These are phyloP conservation scores for Chiua virens DNA, from an alignment of 768 basidiomycete genomes.

Conservation along the genomic window DNA sequence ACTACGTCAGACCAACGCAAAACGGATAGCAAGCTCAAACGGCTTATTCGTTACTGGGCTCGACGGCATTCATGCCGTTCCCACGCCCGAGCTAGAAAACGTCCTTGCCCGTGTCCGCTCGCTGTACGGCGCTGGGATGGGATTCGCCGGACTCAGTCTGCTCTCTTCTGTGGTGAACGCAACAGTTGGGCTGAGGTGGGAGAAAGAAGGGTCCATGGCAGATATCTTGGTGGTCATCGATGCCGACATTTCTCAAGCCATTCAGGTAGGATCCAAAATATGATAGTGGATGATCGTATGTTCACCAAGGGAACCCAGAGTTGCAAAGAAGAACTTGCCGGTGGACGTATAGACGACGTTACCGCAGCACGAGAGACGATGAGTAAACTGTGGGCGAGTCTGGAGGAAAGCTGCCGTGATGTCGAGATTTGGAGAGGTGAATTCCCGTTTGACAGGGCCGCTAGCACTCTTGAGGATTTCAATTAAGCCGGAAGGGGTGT, in stretches of 20 bases:
- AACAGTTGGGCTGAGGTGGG: conserved; percentile 64
- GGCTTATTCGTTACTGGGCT: conserved; percentile 46
- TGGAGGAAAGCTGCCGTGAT: conserved; percentile 58
- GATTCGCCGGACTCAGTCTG: conserved; percentile 61
- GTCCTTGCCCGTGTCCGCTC: conserved; percentile 59
- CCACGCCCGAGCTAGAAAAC: conserved; percentile 54
- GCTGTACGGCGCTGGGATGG: conserved; percentile 77
- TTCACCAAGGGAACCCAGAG: conserved; percentile 44
- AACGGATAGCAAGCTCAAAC: conserved; percentile 37
- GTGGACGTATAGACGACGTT: conserved; percentile 51
- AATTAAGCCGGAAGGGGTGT: no score
- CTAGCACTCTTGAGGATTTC: conserved; percentile 47
- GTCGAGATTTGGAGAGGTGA: conserved; percentile 67
- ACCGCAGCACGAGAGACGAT: conserved; percentile 49
- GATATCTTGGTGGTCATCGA: conserved; percentile 64
- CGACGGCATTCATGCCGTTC: conserved; percentile 40
- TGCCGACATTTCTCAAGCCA: conserved; percentile 76
- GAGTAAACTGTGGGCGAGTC: conserved; percentile 48
- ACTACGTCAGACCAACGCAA: conserved; percentile 50
- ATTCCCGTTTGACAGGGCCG: conserved; percentile 74
- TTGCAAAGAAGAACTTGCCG: conserved; percentile 71
- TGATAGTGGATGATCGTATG: neutral
- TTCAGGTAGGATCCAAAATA: conserved; percentile 48
- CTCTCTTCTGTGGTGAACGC: conserved; percentile 60
- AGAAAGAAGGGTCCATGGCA: conserved; percentile 56